These are phyloP conservation scores for Zygosaccharomyces sapae DNA, from an alignment of 1,139 yeast genomes.

Conservation along the genomic window DNA sequence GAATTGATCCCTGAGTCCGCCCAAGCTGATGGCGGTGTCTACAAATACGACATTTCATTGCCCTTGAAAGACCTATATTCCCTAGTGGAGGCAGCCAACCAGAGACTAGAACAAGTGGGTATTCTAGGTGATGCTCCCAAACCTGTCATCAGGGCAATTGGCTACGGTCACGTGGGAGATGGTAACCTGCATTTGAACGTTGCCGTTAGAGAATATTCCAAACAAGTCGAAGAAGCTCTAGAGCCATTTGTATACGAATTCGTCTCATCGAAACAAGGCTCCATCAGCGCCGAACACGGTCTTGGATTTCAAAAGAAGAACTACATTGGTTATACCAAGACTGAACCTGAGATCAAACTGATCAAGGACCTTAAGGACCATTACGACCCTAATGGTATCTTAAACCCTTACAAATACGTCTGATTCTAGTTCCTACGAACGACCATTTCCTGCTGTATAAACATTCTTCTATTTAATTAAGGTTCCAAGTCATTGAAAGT, in stretches of 20 bases:
- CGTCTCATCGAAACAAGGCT: slow-evolving; percentile 72
- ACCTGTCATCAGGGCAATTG: slow-evolving; percentile 84
- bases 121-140: slow-evolving; percentile 55
- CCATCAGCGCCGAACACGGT: slow-evolving; percentile 96
- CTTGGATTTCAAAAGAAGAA: slow-evolving; percentile 92
- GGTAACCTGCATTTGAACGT: slow-evolving; percentile 92
- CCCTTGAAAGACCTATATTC: slow-evolving; percentile 78
- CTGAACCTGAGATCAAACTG: slow-evolving; percentile 58
- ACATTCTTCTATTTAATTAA: neutral
- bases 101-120: slow-evolving; percentile 50
- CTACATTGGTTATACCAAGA: slow-evolving; percentile 79
- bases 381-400: slow-evolving; percentile 83
- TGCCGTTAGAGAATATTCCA: slow-evolving; percentile 76
- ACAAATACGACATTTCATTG: slow-evolving; percentile 90
- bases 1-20: slow-evolving; percentile 90
- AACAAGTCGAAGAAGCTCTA: slow-evolving; percentile 66
- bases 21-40: slow-evolving; percentile 84
- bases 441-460: neutral
- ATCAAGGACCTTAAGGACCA: slow-evolving; percentile 74
- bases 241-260: slow-evolving; percentile 95
- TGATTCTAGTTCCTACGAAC: slow-evolving; percentile 11
- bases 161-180: slow-evolving; percentile 96
- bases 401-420: slow-evolving; percentile 89
- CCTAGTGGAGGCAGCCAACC: slow-evolving; percentile 69
- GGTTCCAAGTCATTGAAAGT: neutral